A percentile compares a stretch with the other conserved stretches of the same genome.
These are phyloP conservation scores for Balamuthia mandrillaris DNA, from an alignment of 208 protist genomes.

Conservation along the genomic window DNA sequence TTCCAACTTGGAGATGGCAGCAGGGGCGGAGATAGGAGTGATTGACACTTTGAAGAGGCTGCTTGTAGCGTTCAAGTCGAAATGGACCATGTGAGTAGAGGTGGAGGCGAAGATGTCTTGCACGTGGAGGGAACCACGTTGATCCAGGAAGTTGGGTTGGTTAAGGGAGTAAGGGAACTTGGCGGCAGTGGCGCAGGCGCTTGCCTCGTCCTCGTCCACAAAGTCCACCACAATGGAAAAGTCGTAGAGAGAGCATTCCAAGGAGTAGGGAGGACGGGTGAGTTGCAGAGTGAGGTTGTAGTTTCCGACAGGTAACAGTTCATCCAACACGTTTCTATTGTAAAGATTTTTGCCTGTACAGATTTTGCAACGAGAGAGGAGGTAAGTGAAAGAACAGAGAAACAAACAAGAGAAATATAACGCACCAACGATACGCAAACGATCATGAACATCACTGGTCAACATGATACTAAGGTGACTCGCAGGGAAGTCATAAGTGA, in stretches of 20 bases:
- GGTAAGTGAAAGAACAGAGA: too few relatives aligned
- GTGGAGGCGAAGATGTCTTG: neutral
- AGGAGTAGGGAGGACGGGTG: neutral
- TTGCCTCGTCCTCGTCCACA: neutral
- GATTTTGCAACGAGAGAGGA: too few relatives aligned
- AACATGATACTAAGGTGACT: too few relatives aligned
- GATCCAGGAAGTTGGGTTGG: conserved; percentile 18
- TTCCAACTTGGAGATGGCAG: too few relatives aligned
- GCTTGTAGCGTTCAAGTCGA: too few relatives aligned
- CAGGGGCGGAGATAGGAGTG: too few relatives aligned
- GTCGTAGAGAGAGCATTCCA: conserved; percentile 18
- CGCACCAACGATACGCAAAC: too few relatives aligned
- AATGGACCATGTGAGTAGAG: too few relatives aligned
- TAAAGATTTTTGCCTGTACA: conserved; percentile 34
- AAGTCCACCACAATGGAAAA: conserved; percentile 36
- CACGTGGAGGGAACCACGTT: conserved; percentile 8
- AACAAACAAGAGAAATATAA: too few relatives aligned
- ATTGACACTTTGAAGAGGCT: too few relatives aligned
- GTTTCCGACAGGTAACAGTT: neutral
- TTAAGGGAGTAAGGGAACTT: conserved; percentile 14
- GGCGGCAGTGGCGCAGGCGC: neutral
- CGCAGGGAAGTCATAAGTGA: too few relatives aligned
- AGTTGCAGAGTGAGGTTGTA: conserved; percentile 4
- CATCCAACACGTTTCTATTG: conserved; percentile 27
- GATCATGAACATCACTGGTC: too few relatives aligned